A percentile compares a stretch with the other conserved stretches of the same genome.
Evolutionary conservation across 2,329 filamentous ascomycete genomes (phyloP).

Genomic region (Stemphylium vesicarium): DNA sequence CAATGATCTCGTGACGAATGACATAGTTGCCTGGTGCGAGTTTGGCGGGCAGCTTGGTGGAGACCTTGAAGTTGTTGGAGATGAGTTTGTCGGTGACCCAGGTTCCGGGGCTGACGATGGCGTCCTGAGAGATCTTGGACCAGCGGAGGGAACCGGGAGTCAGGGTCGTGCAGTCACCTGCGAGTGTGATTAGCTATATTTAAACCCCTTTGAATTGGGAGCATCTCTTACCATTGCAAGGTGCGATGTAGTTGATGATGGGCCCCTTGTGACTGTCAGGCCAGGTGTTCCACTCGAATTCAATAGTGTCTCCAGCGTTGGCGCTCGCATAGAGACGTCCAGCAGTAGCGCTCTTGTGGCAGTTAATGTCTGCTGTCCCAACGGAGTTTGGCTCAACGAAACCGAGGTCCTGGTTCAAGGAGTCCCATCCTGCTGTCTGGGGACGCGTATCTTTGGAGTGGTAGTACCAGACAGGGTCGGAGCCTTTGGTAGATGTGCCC

Average conservation of each 20-base stretch:
- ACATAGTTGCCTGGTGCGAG: slow-evolving; percentile 60
- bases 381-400: slow-evolving; percentile 44
- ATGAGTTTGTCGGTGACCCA: slow-evolving; percentile 48
- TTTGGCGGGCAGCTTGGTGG: slow-evolving; percentile 52
- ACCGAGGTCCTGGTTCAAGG: slow-evolving; percentile 47
- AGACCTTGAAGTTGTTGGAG: slow-evolving; percentile 56
- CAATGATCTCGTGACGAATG: slow-evolving; percentile 61
- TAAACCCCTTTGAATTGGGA: neutral
- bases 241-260: slow-evolving; percentile 49
- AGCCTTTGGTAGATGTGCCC: slow-evolving; percentile 34
- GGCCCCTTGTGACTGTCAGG: slow-evolving; percentile 47
- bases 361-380: slow-evolving; percentile 41
- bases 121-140: slow-evolving; percentile 44
- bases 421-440: slow-evolving; percentile 44
- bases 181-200: neutral
- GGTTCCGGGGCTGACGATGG: slow-evolving; percentile 32
- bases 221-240: slow-evolving; percentile 37
- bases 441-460: slow-evolving; percentile 28
- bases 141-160: slow-evolving; percentile 36
- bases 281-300: slow-evolving; percentile 48
- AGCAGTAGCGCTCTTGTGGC: slow-evolving; percentile 49
- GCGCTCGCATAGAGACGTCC: slow-evolving; percentile 42
- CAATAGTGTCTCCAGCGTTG: slow-evolving; percentile 42
- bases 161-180: slow-evolving; percentile 42
- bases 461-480: slow-evolving; percentile 45